These are phyloP conservation scores for Heterobasidion occidentale DNA, from an alignment of 1,284 basidiomycete species.

Conservation along the genomic window DNA sequence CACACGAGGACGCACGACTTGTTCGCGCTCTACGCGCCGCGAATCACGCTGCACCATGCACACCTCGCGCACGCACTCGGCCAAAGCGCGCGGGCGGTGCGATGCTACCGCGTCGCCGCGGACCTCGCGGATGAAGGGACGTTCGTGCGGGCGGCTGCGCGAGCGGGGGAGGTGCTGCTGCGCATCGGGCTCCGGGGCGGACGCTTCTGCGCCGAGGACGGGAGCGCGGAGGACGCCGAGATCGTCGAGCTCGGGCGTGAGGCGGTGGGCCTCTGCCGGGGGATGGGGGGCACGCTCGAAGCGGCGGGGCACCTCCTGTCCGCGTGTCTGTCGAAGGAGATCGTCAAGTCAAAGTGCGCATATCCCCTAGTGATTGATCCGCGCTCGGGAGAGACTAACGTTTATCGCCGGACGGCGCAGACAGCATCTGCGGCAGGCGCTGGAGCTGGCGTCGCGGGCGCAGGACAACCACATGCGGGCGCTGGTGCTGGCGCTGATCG, in stretches of 20 bases:
- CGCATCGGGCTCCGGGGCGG: slow-evolving; percentile 35
- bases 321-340: slow-evolving; percentile 46
- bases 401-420: slow-evolving; percentile 25
- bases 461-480: slow-evolving; percentile 68
- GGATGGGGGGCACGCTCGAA: slow-evolving; percentile 46
- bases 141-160: slow-evolving; percentile 49
- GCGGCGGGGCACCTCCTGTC: slow-evolving; percentile 47
- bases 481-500: slow-evolving; percentile 54
- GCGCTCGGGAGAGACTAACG: slow-evolving; percentile 7
- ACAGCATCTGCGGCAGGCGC: slow-evolving; percentile 49
- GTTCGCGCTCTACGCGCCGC: slow-evolving; percentile 48
- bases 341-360: slow-evolving; percentile 50
- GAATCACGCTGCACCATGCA: slow-evolving; percentile 60
- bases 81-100: slow-evolving; percentile 37
- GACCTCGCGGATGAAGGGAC: slow-evolving; percentile 32
- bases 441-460: slow-evolving; percentile 45
- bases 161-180: slow-evolving; percentile 51
- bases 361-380: not conserved
- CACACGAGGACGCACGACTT: slow-evolving; percentile 50
- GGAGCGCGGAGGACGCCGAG: slow-evolving; percentile 6
- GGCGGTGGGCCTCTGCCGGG: slow-evolving; percentile 19
- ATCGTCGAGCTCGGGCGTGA: slow-evolving; percentile 9
- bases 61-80: slow-evolving; percentile 61
- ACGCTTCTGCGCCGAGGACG: not conserved
- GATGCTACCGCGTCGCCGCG: slow-evolving; percentile 56